Conservation (phyloP, 1,284 basidiomycete species). For the Bjerkandera adusta region DNA sequence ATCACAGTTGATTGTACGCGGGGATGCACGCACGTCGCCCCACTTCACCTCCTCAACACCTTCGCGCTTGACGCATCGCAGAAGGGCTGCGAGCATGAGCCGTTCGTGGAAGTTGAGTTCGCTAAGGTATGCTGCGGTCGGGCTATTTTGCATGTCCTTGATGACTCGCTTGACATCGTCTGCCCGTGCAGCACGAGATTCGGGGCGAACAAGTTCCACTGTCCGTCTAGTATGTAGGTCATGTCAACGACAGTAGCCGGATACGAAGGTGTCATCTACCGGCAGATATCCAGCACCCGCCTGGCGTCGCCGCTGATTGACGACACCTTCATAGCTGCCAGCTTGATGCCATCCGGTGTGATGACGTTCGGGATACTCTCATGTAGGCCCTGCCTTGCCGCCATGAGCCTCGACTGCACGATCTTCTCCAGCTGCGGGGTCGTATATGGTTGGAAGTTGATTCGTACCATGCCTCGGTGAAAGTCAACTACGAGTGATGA, state of each 20-base stretch:
- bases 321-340: constrained; percentile 90
- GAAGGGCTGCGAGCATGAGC: constrained; percentile 84
- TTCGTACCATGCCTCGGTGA: constrained; percentile 78
- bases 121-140: constrained; percentile 79
- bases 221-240: constrained; percentile 70
- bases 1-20: constrained; percentile 2
- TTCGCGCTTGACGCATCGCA: constrained; percentile 81
- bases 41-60: constrained; percentile 88
- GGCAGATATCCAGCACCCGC: constrained; percentile 90
- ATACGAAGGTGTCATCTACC: constrained; percentile 43
- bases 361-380: constrained; percentile 54
- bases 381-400: constrained; percentile 49
- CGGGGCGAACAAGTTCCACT: constrained; percentile 72
- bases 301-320: constrained; percentile 95
- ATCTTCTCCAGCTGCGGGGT: constrained; percentile 84
- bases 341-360: constrained; percentile 77
- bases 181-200: constrained; percentile 57
- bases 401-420: constrained; percentile 75
- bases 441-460: constrained; percentile 93
- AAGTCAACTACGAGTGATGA: no score
- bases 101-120: constrained; percentile 86
- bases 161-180: constrained; percentile 83
- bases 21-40: constrained; percentile 58
- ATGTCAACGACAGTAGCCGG: not conserved
- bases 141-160: constrained; percentile 88